These are phyloP conservation scores for Pseudogymnoascus sp. DNA, from an alignment of 2,329 filamentous ascomycete species.

Conservation along the genomic window DNA sequence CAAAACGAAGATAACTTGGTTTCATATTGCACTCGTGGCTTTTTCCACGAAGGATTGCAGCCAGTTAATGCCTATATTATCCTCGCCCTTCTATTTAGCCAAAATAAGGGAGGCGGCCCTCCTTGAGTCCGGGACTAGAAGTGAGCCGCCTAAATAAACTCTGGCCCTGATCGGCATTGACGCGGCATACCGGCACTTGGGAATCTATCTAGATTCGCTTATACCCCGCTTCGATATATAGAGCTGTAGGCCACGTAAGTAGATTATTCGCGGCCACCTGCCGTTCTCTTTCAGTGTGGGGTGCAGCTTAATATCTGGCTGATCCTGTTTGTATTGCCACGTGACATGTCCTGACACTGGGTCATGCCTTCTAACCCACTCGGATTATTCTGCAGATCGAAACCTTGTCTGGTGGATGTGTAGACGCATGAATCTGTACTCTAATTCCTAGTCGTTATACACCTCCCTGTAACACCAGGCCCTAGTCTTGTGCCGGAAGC, in stretches of 20 bases:
- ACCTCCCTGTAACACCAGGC: background rate
- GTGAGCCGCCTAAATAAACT: slow-evolving; percentile 21
- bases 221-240: background rate
- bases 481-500: background rate
- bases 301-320: background rate
- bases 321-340: background rate
- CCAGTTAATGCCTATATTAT: background rate
- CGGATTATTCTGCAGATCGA: background rate
- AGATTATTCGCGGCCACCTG: background rate
- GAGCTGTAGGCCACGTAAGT: background rate
- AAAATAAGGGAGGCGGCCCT: background rate
- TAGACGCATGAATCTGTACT: background rate
- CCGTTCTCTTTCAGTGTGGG: background rate
- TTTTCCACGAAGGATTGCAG: no score
- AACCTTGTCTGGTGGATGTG: background rate
- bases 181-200: background rate
- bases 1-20: no score
- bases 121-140: background rate
- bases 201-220: background rate
- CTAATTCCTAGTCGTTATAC: background rate
- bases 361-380: background rate
- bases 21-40: no score
- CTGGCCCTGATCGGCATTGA: background rate
- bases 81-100: background rate
- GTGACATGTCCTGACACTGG: background rate